Base-by-base conservation (phyloP, 148 eudicot genomes). In the Bassia scoparia region DNA sequence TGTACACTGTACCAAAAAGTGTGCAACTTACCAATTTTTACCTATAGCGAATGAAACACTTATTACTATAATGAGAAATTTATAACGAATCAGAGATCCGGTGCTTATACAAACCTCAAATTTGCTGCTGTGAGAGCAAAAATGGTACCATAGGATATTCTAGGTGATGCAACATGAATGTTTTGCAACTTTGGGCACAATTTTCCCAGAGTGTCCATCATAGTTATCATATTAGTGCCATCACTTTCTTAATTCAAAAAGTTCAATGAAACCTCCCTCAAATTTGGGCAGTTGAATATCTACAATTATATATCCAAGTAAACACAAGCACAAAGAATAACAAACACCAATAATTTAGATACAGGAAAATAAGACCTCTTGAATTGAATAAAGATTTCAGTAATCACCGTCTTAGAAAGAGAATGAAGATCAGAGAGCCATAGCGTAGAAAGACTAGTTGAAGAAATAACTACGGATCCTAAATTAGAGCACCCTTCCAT, bases 361-460 rank as follows among this genome's bases (percentile, higher is more conserved):
- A 38, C 17, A 53, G 9, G 18, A 30, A 67, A 41, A 10, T 44
- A 15, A 48, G 34, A 43, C 16, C 13, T 24, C 20, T 9, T 7
- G 30, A 24, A 55, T 18, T 13, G 31, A 70, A 4, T 15, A n/a
- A n/a, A 34, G 26, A 63, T 14, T 38, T 59, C 48, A 65, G 79
- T 53, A 83, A 74, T 67, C 76, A 95, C 98, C 96, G 79, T 88
- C 86, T 89, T 95, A 56, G 97, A 84, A 56, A 91, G 84, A 37
- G 90, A 87, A 46, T 89, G 91, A 65, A 95, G 99, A 81, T 85
- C 93, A 23, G 99, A 91, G 74, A 95, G 97, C 92, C 96, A 91
- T 50, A 95, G 78, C 31, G 86, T 91, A 41, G 88, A 86, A 56
- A 95, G 90, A 70, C 88, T 87, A 49, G 82, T 78, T 34, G 99